A percentile compares a stretch with the other conserved stretches of the same genome.
phyloP scores from a whole-genome alignment of 208 protist species.

The Crithidia thermophila region DNA sequence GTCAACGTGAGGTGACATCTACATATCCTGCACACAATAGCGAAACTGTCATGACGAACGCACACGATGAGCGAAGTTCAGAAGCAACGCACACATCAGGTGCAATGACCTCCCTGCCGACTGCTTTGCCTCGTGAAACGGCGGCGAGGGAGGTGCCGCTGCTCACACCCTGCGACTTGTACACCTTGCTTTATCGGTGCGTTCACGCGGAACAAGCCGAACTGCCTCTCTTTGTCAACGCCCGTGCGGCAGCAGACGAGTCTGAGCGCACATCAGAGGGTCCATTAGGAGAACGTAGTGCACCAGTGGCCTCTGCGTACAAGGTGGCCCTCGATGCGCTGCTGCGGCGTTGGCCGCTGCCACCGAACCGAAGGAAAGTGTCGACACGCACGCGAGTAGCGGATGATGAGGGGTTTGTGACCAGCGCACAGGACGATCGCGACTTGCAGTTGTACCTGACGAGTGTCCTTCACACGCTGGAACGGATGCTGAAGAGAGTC shows the following conservation, averaged over 20 bases:
- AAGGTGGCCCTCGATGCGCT: too few relatives aligned
- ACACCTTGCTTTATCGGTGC: constrained; percentile 30
- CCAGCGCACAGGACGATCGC: background rate
- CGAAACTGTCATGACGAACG: background rate
- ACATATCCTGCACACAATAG: constrained; percentile 8
- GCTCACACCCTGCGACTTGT: constrained; percentile 28
- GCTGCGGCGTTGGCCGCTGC: background rate
- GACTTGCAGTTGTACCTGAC: constrained; percentile 10
- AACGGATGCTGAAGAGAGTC: background rate
- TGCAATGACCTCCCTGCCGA: background rate
- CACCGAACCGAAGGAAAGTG: too few relatives aligned
- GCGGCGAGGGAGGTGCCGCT: background rate
- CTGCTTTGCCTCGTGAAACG: background rate
- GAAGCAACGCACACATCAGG: background rate
- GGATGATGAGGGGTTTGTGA: background rate
- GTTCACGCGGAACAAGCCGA: too few relatives aligned
- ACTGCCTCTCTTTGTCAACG: constrained; percentile 2
- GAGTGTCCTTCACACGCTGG: constrained; percentile 12
- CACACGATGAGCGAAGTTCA: background rate
- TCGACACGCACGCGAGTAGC: too few relatives aligned
- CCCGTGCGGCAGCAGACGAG: background rate
- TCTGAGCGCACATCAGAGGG: background rate
- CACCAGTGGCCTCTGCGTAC: background rate
- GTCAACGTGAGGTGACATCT: too few relatives aligned
- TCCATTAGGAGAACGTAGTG: background rate